Evolutionary conservation across 257 asterid species (phyloP).

Genomic region (Henckelia pumila): DNA sequence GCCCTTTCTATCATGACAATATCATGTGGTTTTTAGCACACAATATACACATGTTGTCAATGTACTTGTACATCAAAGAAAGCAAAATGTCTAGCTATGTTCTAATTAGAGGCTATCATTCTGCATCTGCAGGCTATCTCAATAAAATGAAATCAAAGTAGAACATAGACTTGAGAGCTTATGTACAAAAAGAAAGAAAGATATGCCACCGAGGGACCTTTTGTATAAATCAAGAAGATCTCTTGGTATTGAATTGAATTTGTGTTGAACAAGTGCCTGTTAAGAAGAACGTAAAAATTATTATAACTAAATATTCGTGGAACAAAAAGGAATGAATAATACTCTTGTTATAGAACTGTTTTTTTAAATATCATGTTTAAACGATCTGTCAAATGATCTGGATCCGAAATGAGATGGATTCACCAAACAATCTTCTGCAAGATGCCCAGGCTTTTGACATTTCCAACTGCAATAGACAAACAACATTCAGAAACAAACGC

Average conservation of each 20-base stretch:
- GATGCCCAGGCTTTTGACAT: slow-evolving; percentile 86
- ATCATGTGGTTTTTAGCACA: neutral
- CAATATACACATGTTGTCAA: neutral
- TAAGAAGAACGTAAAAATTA: slow-evolving; percentile 11
- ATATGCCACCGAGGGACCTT: slow-evolving; percentile 47
- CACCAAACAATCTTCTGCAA: slow-evolving; percentile 83
- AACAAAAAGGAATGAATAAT: slow-evolving; percentile 8
- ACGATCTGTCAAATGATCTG: slow-evolving; percentile 32
- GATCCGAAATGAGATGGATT: slow-evolving; percentile 35
- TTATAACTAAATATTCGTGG: neutral
- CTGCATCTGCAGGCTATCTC: neutral
- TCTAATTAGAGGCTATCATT: neutral
- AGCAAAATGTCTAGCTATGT: neutral
- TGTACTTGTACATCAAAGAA: slow-evolving; percentile 8
- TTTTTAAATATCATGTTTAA: slow-evolving; percentile 26
- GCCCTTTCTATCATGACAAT: neutral
- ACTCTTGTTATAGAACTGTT: neutral
- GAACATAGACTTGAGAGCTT: neutral
- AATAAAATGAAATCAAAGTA: neutral
- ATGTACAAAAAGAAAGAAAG: slow-evolving; percentile 21
- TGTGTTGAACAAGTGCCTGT: slow-evolving; percentile 46
- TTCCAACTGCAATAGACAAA: slow-evolving; percentile 65
- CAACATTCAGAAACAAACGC: neutral
- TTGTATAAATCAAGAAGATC: slow-evolving; percentile 74
- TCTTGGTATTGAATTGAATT: slow-evolving; percentile 38